These are phyloP conservation scores for Fusarium coicis DNA, from an alignment of 2,329 filamentous ascomycete species.

Conservation along the genomic window DNA sequence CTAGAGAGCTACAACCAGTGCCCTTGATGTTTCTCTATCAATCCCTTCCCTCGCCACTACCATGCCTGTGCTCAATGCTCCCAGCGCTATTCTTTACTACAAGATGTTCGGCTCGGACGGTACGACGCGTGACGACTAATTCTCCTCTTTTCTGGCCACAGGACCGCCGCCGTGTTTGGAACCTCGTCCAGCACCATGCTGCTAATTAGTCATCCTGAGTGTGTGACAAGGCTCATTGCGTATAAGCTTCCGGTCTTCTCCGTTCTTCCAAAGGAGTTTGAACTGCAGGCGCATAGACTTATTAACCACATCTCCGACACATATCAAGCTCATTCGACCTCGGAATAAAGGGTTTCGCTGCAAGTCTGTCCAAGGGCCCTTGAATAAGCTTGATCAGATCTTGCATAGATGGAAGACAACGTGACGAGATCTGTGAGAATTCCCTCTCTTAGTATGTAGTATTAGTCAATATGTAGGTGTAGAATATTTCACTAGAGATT, in stretches of 20 bases:
- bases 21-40: rapidly evolving
- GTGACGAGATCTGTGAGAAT: background rate
- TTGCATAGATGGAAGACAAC: background rate
- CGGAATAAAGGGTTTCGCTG: background rate
- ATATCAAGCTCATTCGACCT: background rate
- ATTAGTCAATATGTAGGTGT: rapidly evolving
- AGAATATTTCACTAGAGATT: background rate
- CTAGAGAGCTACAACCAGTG: background rate
- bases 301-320: background rate
- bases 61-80: background rate
- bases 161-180: background rate
- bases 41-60: too few species aligned
- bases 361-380: background rate
- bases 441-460: background rate
- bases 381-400: background rate
- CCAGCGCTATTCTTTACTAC: background rate
- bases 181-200: background rate
- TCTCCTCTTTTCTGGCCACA: background rate
- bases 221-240: background rate
- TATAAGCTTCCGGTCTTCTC: background rate
- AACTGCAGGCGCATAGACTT: rapidly evolving
- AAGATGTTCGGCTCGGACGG: background rate
- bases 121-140: background rate
- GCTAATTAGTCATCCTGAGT: background rate
- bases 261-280: background rate